These are phyloP conservation scores for Epichloe sibirici DNA, from an alignment of 2,329 filamentous ascomycete species.

Conservation along the genomic window DNA sequence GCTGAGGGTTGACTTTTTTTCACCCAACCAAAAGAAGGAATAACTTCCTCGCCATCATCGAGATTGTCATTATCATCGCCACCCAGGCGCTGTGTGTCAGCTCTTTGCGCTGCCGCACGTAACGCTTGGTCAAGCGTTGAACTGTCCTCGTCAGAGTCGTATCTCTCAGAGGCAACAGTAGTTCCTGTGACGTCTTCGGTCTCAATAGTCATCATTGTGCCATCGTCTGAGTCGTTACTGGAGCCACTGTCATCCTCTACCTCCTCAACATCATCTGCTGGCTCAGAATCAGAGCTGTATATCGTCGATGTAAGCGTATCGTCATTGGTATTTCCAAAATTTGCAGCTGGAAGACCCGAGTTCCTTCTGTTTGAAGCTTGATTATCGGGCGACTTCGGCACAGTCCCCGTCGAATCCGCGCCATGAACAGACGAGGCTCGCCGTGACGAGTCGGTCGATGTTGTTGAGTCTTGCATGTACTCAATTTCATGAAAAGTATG, in stretches of 20 bases:
- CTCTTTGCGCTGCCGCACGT: conserved; percentile 59
- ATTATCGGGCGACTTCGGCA: conserved; percentile 48
- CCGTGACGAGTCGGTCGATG: conserved; percentile 63
- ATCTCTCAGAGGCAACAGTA: conserved; percentile 49
- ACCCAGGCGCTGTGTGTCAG: conserved; percentile 58
- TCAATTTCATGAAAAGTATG: conserved; percentile 96
- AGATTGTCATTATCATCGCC: conserved; percentile 37
- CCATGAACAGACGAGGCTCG: conserved; percentile 50
- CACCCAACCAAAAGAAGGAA: conserved; percentile 65
- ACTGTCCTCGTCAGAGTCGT: conserved; percentile 53
- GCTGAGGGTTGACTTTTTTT: conserved; percentile 33
- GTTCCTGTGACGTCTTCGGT: conserved; percentile 64
- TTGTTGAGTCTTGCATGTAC: conserved; percentile 75
- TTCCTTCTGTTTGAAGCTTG: conserved; percentile 52
- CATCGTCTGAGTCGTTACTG: conserved; percentile 55
- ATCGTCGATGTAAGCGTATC: conserved; percentile 65
- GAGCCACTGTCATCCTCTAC: conserved; percentile 36
- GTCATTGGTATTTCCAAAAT: conserved; percentile 54
- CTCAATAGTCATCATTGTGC: conserved; percentile 73
- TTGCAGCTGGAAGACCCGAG: conserved; percentile 52
- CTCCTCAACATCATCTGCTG: conserved; percentile 41
- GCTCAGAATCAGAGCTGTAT: conserved; percentile 56
- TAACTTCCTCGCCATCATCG: conserved; percentile 55
- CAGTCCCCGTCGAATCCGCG: conserved; percentile 23
- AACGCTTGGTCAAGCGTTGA: conserved; percentile 67